Evolutionary conservation across 768 basidiomycete species (phyloP), one percentile per base, ranked within the genome.

Genomic region (Hydnomerulius pinastri): DNA sequence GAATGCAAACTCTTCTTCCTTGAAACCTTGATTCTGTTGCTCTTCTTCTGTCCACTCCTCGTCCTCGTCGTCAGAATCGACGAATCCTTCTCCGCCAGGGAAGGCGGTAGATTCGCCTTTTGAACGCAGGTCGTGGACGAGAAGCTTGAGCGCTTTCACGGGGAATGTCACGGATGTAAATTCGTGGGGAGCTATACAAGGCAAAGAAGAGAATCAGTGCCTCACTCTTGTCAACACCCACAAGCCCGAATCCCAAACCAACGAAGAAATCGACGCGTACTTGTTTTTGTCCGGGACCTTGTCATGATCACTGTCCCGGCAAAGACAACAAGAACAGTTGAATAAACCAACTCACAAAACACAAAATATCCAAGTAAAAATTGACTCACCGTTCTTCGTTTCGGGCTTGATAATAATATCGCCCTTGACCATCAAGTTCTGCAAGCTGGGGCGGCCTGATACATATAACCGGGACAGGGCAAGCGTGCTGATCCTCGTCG

Each of bases 1-100:
- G 74, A 85, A 91, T 20, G 85, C 82, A 56, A 90, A 83, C 59
- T 92, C 88, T n/a, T 90, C 88, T 43, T 83, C 74, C 60, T 83
- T 87, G 59, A 78, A 70, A 7, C 73, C 71, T 60, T 82, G 78
- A 42, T 81, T 72, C 28, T 79, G 67, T 41, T 78, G 81, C 48
- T 90, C 93, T 62, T 94, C 93, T 59, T 97, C 94, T 9, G 82
- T 79, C 96, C 96, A 98, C n/a, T 92, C 91, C 28, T 92, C 92
- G 55, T 93, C 89, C 77, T 81, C 89, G 62, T 93, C 92, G 56
- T 94, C 92, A 8, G 81, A 86, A 25, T 85, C 86, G 10, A 83
- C 73, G 24, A 87, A 81, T 32, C 76, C 72, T 10, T 73, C 77
- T n/a, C 74, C 78, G 1, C 80, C 81, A 44, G 79, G 77, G 29